Conservation (phyloP, 805 yeast genomes). For the Suhomyces kilbournensis region DNA sequence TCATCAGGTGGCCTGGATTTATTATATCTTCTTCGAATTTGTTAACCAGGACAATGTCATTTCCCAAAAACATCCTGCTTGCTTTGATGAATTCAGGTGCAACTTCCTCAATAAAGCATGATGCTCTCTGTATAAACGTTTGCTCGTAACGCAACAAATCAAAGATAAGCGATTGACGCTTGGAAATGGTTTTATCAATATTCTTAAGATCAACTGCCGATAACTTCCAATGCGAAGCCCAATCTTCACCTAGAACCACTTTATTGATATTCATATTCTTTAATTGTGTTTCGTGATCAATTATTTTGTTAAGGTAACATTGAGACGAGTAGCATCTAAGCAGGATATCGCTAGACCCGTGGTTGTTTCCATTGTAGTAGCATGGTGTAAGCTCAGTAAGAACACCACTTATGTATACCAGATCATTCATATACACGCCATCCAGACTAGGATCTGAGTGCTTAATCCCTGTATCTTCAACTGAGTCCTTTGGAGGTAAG, state of each 20-base stretch:
- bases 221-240: slow-evolving; percentile 68
- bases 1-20: slow-evolving; percentile 52
- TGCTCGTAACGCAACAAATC: slow-evolving; percentile 73
- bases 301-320: slow-evolving; percentile 29
- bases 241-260: slow-evolving; percentile 42
- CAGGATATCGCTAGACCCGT: slow-evolving; percentile 13
- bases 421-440: slow-evolving; percentile 15
- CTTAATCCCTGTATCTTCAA: not conserved
- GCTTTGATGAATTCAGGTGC: slow-evolving; percentile 40
- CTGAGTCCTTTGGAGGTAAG: not conserved
- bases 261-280: slow-evolving; percentile 18
- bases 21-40: slow-evolving; percentile 60
- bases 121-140: slow-evolving; percentile 63
- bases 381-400: slow-evolving; percentile 45
- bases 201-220: slow-evolving; percentile 51
- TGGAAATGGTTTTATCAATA: slow-evolving; percentile 51
- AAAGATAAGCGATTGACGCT: slow-evolving; percentile 70
- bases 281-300: slow-evolving; percentile 24
- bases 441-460: not conserved
- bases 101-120: slow-evolving; percentile 52
- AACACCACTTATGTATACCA: slow-evolving; percentile 35
- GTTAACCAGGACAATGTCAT: slow-evolving; percentile 25
- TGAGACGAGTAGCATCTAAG: slow-evolving; percentile 32
- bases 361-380: slow-evolving; percentile 32
- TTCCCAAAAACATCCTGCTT: slow-evolving; percentile 21